phyloP scores from a whole-genome alignment of 345 rosid genomes.

The Rhodamnia argentea region DNA sequence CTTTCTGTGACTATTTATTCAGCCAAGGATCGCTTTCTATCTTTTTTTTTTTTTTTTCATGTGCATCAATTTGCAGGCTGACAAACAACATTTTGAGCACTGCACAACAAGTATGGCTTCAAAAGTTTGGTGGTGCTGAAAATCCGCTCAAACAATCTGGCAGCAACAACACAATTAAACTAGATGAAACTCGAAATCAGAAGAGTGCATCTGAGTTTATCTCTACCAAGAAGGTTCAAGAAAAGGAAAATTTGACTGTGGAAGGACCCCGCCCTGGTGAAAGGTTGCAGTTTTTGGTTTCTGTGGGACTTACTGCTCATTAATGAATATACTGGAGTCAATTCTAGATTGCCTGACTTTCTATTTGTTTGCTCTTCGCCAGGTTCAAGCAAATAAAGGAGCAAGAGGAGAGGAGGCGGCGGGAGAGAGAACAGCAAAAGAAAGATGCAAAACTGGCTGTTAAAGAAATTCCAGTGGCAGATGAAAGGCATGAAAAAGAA shows the following conservation, averaged over 20 bases:
- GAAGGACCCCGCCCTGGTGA: slow-evolving; percentile 72
- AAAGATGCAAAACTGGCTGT: slow-evolving; percentile 30
- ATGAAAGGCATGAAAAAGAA: slow-evolving; percentile 1
- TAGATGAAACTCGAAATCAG: slow-evolving; percentile 13
- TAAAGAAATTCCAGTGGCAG: slow-evolving; percentile 11
- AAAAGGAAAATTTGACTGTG: slow-evolving; percentile 27
- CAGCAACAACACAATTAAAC: slow-evolving; percentile 30
- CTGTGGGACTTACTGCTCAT: background rate
- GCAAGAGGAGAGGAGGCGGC: slow-evolving; percentile 66
- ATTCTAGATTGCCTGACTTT: background rate
- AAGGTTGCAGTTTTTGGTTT: slow-evolving; percentile 29
- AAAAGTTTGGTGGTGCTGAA: slow-evolving; percentile 74
- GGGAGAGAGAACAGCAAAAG: slow-evolving; percentile 51
- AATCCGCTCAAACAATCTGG: slow-evolving; percentile 29
- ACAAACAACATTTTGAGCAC: slow-evolving; percentile 89
- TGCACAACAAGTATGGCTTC: slow-evolving; percentile 92
- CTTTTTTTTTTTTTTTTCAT: background rate
- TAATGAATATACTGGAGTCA: background rate
- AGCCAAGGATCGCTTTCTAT: background rate
- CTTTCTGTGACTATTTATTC: background rate
- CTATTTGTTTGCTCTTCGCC: slow-evolving; percentile 1
- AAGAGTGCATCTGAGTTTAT: slow-evolving; percentile 32
- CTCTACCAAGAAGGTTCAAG: slow-evolving; percentile 13
- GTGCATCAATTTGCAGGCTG: slow-evolving; percentile 39
- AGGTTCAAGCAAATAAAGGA: slow-evolving; percentile 79